These are phyloP conservation scores for Pisolithus sp. DNA, from an alignment of 768 basidiomycete genomes.

Conservation along the genomic window DNA sequence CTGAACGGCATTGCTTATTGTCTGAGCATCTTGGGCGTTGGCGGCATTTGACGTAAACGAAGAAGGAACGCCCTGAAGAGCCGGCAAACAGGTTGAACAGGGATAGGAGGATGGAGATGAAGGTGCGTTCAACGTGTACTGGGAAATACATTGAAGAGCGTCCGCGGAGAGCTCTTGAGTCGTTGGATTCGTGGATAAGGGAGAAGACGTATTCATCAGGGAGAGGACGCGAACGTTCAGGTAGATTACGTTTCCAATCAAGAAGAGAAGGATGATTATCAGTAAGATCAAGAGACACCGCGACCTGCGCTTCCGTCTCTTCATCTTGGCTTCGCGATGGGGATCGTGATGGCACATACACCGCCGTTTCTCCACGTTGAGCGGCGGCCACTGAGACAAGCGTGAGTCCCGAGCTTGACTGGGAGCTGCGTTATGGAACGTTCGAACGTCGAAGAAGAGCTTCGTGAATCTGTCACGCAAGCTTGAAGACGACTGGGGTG, in stretches of 20 bases:
- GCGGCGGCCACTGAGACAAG: slow-evolving; percentile 31
- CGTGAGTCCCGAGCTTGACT: slow-evolving; percentile 18
- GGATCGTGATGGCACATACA: slow-evolving; percentile 21
- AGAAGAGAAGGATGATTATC: slow-evolving; percentile 35
- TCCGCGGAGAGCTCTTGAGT: slow-evolving; percentile 29
- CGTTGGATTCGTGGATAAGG: slow-evolving; percentile 13
- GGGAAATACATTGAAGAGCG: slow-evolving; percentile 39
- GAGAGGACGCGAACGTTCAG: slow-evolving; percentile 32
- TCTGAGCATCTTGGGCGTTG: slow-evolving; percentile 28
- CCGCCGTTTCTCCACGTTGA: slow-evolving; percentile 33
- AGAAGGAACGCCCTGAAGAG: slow-evolving; percentile 33
- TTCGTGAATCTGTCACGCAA: slow-evolving; percentile 31
- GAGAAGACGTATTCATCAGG: slow-evolving; percentile 9
- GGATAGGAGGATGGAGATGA: slow-evolving; percentile 38
- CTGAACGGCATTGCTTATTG: slow-evolving; percentile 33
- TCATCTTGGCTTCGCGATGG: slow-evolving; percentile 13
- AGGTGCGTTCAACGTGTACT: slow-evolving; percentile 41
- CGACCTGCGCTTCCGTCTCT: slow-evolving; percentile 26
- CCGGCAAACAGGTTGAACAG: slow-evolving; percentile 39
- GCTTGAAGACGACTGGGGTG: slow-evolving; percentile 12
- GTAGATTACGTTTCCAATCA: slow-evolving; percentile 36
- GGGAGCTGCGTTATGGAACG: slow-evolving; percentile 16
- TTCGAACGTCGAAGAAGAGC: slow-evolving; percentile 32
- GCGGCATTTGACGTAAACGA: slow-evolving; percentile 23
- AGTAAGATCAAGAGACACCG: slow-evolving; percentile 27